A percentile compares a stretch with the other conserved stretches of the same genome.
These are phyloP conservation scores for Arabidopsis hybrid DNA, from an alignment of 441 rosid genomes.

Conservation along the genomic window DNA sequence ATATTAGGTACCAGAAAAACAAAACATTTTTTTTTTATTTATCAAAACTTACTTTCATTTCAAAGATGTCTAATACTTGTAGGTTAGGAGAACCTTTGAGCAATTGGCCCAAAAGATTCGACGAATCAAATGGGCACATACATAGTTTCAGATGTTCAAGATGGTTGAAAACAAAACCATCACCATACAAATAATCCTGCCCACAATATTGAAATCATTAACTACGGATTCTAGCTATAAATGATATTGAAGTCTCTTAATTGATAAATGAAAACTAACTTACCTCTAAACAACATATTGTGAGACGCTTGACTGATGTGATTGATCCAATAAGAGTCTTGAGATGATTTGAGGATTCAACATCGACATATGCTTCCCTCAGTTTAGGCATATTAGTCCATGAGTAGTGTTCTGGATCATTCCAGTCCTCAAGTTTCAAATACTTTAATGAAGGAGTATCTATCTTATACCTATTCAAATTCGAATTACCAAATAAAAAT, in stretches of 20 bases:
- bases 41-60: not conserved
- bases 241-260: not conserved
- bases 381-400: not conserved
- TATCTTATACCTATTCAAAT: not conserved
- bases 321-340: not conserved
- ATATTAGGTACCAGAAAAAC: not conserved
- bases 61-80: not conserved
- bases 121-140: not conserved
- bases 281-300: not conserved
- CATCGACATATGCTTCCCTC: conserved; percentile 3
- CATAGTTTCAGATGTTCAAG: not conserved
- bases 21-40: not conserved
- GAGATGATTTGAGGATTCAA: not conserved
- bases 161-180: not conserved
- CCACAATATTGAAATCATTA: not conserved
- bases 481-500: fast-evolving
- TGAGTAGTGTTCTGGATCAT: fast-evolving
- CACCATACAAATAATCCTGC: not conserved
- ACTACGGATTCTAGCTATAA: not conserved
- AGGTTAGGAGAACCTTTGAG: not conserved
- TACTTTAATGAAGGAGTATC: conserved; percentile 9
- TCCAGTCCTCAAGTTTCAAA: not conserved
- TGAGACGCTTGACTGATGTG: not conserved
- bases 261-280: not conserved
- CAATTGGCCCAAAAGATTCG: too few relatives aligned